phyloP scores from a whole-genome alignment of 2,329 filamentous ascomycete species.

The Calycina marina region DNA sequence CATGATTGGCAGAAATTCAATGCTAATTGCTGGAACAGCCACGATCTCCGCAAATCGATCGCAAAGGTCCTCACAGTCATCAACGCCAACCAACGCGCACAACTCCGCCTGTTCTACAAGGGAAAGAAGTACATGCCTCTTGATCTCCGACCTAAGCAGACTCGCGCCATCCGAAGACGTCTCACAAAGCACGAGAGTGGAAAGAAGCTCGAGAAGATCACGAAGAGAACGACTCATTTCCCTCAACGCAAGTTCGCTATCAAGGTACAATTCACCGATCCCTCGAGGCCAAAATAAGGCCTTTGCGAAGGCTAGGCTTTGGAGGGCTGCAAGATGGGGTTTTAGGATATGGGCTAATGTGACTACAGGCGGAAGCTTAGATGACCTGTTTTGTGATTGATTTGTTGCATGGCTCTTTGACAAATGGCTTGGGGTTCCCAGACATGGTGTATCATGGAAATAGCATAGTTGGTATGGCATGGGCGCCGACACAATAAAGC shows the following conservation, averaged over 20 bases:
- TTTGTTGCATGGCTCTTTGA: constrained; percentile 19
- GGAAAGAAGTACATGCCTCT: constrained; percentile 99
- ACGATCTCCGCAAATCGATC: constrained; percentile 99
- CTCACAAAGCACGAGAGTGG: constrained; percentile 83
- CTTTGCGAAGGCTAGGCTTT: too few species aligned
- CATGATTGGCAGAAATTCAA: neutral
- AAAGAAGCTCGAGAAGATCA: constrained; percentile 79
- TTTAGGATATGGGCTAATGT: constrained; percentile 6
- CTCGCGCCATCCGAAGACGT: constrained; percentile 90
- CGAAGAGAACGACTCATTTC: constrained; percentile 94
- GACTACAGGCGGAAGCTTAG: constrained; percentile 20
- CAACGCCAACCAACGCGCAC: constrained; percentile 97
- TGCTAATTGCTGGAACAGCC: constrained; percentile 40
- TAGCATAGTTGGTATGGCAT: constrained; percentile 12
- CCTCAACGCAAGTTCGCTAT: constrained; percentile 97
- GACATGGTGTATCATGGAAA: constrained; percentile 15
- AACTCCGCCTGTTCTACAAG: constrained; percentile 99
- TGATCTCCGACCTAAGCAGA: constrained; percentile 97
- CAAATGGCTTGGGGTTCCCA: constrained; percentile 13
- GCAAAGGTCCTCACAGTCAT: constrained; percentile 98
- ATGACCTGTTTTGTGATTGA: constrained; percentile 10
- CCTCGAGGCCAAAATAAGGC: too few species aligned
- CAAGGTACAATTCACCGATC: constrained; percentile 43
- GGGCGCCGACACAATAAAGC: constrained; percentile 8
- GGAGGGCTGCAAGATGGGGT: too few species aligned